These are phyloP conservation scores for Botrytis galanthina DNA, from an alignment of 2,329 filamentous ascomycete species.

Conservation along the genomic window DNA sequence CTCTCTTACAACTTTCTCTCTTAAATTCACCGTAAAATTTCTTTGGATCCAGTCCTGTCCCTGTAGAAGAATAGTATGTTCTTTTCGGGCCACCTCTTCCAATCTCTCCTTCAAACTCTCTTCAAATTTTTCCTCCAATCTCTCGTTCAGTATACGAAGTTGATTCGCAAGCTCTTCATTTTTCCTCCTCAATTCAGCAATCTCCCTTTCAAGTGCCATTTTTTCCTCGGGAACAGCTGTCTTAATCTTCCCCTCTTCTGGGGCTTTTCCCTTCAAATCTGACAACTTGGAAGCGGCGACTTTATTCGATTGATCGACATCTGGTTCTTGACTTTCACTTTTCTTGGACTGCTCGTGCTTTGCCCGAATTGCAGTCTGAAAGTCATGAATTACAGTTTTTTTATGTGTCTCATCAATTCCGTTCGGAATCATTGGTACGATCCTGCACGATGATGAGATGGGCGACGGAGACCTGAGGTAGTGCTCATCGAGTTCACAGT, in stretches of 20 bases:
- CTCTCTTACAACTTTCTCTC: background rate
- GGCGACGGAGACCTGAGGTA: too few relatives aligned
- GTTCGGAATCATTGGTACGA: background rate
- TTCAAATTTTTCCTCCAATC: background rate
- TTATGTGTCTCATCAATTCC: background rate
- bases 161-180: background rate
- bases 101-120: background rate
- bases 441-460: too few relatives aligned
- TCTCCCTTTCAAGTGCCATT: background rate
- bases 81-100: background rate
- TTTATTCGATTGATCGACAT: background rate
- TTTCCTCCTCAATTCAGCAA: background rate
- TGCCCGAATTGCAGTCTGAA: background rate
- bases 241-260: background rate
- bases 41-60: background rate
- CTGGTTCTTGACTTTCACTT: background rate
- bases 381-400: background rate
- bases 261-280: background rate
- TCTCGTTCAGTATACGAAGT: background rate
- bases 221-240: background rate
- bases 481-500: too few relatives aligned
- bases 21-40: background rate
- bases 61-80: background rate
- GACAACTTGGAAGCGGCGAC: background rate
- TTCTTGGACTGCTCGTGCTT: background rate